Evolutionary conservation across 805 yeast genomes (phyloP), one percentile per base, ranked within the genome.

Genomic region (Candida ipomoeae): DNA sequence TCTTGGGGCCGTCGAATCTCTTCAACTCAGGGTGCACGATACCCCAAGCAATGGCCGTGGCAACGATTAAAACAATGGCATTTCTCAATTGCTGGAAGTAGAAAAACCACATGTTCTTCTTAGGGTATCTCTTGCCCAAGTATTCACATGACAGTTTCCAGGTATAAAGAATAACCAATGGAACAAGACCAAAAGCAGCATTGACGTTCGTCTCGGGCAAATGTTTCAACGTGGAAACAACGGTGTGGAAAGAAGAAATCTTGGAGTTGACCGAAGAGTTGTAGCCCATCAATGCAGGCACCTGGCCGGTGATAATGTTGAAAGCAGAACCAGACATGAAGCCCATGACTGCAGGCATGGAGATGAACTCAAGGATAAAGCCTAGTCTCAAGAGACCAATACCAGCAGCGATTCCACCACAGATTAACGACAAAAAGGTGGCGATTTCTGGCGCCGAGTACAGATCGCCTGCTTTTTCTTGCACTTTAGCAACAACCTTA

Each of bases 311-410:
- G 34, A 85, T 75, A 63, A 91, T 91, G 61, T 77, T 84, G 61
- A 91, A 79, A 2, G 97, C 96, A 4, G 97, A 90, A 47, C 97
- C 97, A 33, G 92, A 79, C 92, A 91, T 91, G 73, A 90, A 91
- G 0, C 97, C 97, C 69, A 89, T 77, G 39, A 91, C 96, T 0
- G 96, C 95, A 42, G 96, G 96, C 62, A 85, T 75, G 2, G 97
- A 89, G 61, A 91, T 89, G 64, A 87, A 82, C 67, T 91, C 97
- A 40, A 91, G 82, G 47, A 91, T 75, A 70, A 91, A 91, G 0
- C 97, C 97, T 21, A 91, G 73, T 61, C 97, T 78, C 55, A 89
- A 69, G 6, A 91, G 48, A 55, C 97, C 97, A 52, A 90, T 69
- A 49, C 89, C 97, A 11, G 85, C 71, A 7, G 96, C 83, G 58